Evolutionary conservation across 441 rosid genomes (phyloP), one percentile per base, ranked within the genome.

Genomic region (Populus trichocarpa): DNA sequence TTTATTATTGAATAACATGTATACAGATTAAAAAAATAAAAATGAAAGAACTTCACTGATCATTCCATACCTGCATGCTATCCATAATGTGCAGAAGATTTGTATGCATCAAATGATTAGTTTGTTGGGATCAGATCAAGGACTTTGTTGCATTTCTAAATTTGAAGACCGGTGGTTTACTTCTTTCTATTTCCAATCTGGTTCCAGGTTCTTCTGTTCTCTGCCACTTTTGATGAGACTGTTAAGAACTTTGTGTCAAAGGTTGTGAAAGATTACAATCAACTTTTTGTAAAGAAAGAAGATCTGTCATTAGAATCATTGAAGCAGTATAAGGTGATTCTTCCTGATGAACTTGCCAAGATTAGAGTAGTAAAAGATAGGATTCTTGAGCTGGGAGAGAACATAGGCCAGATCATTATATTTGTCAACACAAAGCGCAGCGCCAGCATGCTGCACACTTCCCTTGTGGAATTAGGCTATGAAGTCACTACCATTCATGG

Each of bases 401-500:
- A 83, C n/a, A 61, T 96, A 65, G 99, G 98, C 20, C 99, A 97
- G 85, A 88, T 93, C 0, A 97, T 94, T 32, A 89, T 96, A 64
- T 96, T 96, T 78, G 98, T 93, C 69, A 88, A 78, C 70, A 78
- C 93, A 28, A 94, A 84, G 80, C 82, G 70, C 1, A 91, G 92
- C 76, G 99, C 98, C 12, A 35, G 74, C 71, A 82, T 78, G 69
- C 77, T 96, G 82, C 98, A 92, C 59, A 81, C 79, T 64, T 85
- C 97, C 22, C 96, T 96, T 68, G 87, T 84, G 0, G 92, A 88
- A 0, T 78, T 93, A 78, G 98, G 98, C 53, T 96, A 93, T 74
- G 94, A 90, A 23, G 98, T 94, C 64, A 93, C 98, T 20, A 91
- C 96, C 35, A 88, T 94, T 75, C 97, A 91, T 68, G 99, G 98